Conservation (phyloP, 208 protist genomes). For the Plasmodiophora brassicae region DNA sequence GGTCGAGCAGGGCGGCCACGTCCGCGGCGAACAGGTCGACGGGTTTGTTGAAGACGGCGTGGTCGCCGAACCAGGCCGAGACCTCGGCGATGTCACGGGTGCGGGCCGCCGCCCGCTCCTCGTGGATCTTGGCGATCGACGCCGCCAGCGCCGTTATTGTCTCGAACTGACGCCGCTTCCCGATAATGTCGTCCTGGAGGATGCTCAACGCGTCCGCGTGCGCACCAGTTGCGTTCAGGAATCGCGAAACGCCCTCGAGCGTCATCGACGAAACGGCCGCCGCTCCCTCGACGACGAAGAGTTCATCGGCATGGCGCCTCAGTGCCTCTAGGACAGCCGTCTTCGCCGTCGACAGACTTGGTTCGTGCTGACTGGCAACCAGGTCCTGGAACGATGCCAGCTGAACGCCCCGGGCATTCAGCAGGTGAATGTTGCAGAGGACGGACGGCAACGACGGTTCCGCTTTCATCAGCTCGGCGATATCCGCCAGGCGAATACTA, state of each 20-base stretch:
- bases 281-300: no score
- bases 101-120: background rate
- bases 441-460: background rate
- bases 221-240: background rate
- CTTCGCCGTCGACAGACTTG: background rate
- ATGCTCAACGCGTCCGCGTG: no score
- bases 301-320: background rate
- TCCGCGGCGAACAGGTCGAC: background rate
- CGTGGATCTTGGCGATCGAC: background rate
- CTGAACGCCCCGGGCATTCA: background rate
- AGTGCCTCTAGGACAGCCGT: background rate
- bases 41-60: background rate
- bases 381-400: background rate
- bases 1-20: background rate
- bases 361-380: background rate
- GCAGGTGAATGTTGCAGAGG: slow-evolving; percentile 6
- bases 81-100: background rate
- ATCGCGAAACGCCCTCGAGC: no score
- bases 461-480: background rate
- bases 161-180: background rate
- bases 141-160: background rate
- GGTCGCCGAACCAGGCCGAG: background rate
- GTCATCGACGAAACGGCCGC: no score
- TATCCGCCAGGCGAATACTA: background rate
- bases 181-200: no score